These are phyloP conservation scores for Pythium guiyangense DNA, from an alignment of 352 stramenopile genomes.

Conservation along the genomic window DNA sequence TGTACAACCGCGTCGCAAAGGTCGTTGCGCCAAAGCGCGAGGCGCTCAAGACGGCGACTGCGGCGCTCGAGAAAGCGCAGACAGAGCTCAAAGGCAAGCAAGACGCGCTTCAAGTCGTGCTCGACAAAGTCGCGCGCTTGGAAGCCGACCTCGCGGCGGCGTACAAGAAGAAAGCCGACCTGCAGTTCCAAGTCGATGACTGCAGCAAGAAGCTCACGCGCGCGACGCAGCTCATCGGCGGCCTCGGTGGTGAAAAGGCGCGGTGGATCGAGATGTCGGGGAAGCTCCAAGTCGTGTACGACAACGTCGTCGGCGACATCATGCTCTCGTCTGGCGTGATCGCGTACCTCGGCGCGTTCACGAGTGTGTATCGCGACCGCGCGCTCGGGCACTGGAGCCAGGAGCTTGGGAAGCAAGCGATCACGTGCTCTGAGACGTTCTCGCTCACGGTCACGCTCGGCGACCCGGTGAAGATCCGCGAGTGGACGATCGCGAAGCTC, in stretches of 20 bases:
- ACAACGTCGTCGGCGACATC: conserved; percentile 93
- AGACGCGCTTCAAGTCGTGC: conserved; percentile 86
- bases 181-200: conserved; percentile 90
- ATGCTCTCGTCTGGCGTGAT: conserved; percentile 93
- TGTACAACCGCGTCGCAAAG: conserved; percentile 93
- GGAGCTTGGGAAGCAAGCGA: conserved; percentile 52
- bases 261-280: conserved; percentile 90
- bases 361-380: conserved; percentile 85
- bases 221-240: conserved; percentile 92
- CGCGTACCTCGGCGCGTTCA: conserved; percentile 93
- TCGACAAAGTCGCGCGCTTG: conserved; percentile 90
- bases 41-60: conserved; percentile 87
- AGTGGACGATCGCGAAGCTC: conserved; percentile 94
- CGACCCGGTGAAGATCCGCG: conserved; percentile 90
- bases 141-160: conserved; percentile 86
- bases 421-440: conserved; percentile 80
- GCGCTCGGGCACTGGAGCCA: conserved; percentile 84
- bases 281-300: conserved; percentile 80
- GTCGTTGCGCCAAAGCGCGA: conserved; percentile 92
- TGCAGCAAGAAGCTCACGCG: conserved; percentile 90
- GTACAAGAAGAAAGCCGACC: conserved; percentile 91
- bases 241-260: conserved; percentile 91
- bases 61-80: conserved; percentile 84
- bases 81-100: conserved; percentile 87
- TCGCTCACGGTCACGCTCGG: conserved; percentile 86